Conservation (phyloP, 2,329 filamentous ascomycete species). For the Colletotrichum paranaense region DNA sequence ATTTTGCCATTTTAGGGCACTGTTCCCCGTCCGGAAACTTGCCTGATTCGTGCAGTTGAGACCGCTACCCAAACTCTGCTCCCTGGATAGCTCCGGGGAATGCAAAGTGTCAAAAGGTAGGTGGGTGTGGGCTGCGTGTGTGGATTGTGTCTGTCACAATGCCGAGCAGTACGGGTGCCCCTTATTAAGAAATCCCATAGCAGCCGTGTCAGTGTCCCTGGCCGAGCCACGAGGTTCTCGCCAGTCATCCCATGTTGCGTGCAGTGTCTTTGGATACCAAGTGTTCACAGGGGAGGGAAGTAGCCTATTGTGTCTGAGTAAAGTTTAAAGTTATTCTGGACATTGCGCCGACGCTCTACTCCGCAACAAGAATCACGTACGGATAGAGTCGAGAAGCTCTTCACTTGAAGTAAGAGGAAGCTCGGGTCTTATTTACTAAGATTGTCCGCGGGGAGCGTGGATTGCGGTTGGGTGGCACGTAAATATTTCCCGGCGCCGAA, state of each 20-base stretch:
- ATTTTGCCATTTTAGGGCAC: slow-evolving; percentile 9
- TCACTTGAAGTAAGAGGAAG: neutral
- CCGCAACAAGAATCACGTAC: neutral
- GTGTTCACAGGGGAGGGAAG: too few relatives aligned
- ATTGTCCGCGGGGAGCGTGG: neutral
- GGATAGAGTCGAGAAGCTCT: neutral
- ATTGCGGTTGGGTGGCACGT: neutral
- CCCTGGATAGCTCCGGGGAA: slow-evolving; percentile 15
- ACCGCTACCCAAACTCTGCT: slow-evolving; percentile 11
- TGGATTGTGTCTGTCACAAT: neutral
- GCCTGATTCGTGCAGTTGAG: slow-evolving; percentile 22
- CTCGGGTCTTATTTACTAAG: neutral
- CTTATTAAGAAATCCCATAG: neutral
- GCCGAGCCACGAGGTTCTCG: neutral
- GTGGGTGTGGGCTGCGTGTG: neutral
- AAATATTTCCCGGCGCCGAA: neutral
- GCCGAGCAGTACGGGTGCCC: neutral
- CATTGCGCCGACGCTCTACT: neutral
- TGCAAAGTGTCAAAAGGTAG: neutral
- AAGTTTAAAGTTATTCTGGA: neutral
- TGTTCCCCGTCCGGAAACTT: slow-evolving; percentile 5
- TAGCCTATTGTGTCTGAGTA: neutral
- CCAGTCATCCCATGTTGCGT: slow-evolving; percentile 4
- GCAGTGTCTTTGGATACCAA: neutral
- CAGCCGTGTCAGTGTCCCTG: neutral